Evolutionary conservation across 2,329 filamentous ascomycete species (phyloP), one percentile per base, ranked within the genome.

Genomic region (Monilinia fructicola): DNA sequence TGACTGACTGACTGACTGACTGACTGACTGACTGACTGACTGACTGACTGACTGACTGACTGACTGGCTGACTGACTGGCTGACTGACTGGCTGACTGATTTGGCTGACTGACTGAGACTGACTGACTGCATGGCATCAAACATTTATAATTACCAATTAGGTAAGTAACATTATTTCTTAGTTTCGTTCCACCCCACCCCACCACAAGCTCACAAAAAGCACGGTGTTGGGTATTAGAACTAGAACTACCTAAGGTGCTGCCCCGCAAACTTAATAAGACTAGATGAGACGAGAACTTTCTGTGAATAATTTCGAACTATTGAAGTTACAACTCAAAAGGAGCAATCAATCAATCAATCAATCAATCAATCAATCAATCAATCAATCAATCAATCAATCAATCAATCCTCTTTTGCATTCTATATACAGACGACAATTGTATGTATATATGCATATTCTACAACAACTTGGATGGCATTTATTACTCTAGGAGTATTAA

Each of bases 231-330:
- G n/a, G n/a, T n/a, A n/a, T n/a, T n/a, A n/a, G n/a, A n/a, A n/a
- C n/a, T n/a, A n/a, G n/a, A n/a, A n/a, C n/a, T n/a, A n/a, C n/a
- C n/a, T 35, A 35, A 35, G 31, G 31, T n/a, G n/a, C 40, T 42
- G 40, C 40, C 40, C 40, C 40, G 40, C 55, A 46, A 31, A 14
- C 26, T 46, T 58, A 58, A 18, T 23, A 58, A 44, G 16, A 44
- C 55, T 59, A 50, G 58, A 60, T n/a, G 16, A 2, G 16, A 50
- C 58, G 58, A 61, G 58, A 61, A 61, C 44, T 26, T 61, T 61
- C 53, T 31, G 44, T 28, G 44, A 50, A 50, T 35, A 23, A 50
- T 31, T 46, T 38, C 31, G 31, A 48, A 60, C 48, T 18, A 23
- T 6, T n/a, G 3, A n/a, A 21, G 7, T 5, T 38, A 16, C 31